A percentile compares a stretch with the other conserved stretches of the same genome.
Evolutionary conservation across 2,329 filamentous ascomycete species (phyloP).

Genomic region (Colletotrichum noveboracense): DNA sequence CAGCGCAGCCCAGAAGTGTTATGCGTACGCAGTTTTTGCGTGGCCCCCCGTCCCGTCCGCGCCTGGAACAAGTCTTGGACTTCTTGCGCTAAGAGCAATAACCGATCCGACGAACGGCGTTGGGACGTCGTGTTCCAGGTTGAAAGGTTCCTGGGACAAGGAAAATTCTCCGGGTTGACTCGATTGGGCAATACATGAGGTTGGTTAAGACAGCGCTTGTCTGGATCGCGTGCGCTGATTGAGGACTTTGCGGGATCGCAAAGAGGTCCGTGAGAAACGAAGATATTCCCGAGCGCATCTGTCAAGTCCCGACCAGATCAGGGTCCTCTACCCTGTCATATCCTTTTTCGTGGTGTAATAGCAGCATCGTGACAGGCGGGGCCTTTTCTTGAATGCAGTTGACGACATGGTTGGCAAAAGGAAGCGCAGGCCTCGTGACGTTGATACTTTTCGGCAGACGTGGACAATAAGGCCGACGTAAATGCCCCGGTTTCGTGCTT

Average conservation of each 20-base stretch:
- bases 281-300: constrained; percentile 35
- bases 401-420: neutral
- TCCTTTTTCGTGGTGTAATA: neutral
- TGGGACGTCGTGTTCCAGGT: neutral
- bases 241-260: constrained; percentile 26
- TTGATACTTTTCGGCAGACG: neutral
- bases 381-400: neutral
- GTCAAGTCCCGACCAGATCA: constrained; percentile 1
- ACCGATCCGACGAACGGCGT: neutral
- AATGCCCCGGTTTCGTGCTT: neutral
- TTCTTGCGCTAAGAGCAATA: neutral
- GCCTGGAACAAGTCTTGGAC: neutral
- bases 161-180: constrained; percentile 31
- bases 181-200: constrained; percentile 33
- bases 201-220: constrained; percentile 22
- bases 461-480: neutral
- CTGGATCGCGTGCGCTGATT: constrained; percentile 20
- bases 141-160: neutral
- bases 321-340: neutral
- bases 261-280: constrained; percentile 33
- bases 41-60: neutral
- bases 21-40: neutral
- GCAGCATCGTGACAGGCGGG: neutral
- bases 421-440: neutral
- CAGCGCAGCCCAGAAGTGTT: neutral